These are phyloP conservation scores for Aureobasidium mangrovei DNA, from an alignment of 2,329 filamentous ascomycete species.

Conservation along the genomic window DNA sequence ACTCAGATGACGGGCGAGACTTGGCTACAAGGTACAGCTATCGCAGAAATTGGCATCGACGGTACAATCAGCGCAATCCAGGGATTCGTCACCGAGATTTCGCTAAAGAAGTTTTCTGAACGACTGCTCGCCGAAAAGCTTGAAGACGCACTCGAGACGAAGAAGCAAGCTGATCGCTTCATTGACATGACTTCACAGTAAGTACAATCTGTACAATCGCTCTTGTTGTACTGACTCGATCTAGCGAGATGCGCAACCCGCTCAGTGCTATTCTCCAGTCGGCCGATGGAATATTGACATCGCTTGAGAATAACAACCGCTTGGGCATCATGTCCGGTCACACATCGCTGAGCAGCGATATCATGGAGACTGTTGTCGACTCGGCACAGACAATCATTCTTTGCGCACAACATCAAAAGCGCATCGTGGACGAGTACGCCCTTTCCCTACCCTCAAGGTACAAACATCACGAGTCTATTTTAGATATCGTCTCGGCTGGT, in stretches of 20 bases:
- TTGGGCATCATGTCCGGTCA: background rate
- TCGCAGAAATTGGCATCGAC: conserved; percentile 25
- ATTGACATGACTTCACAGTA: conserved; percentile 29
- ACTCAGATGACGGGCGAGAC: conserved; percentile 23
- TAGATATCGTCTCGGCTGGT: no score
- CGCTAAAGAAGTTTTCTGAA: conserved; percentile 26
- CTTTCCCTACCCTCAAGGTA: conserved; percentile 24
- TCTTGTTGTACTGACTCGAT: background rate
- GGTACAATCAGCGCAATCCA: conserved; percentile 24
- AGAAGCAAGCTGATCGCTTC: conserved; percentile 29
- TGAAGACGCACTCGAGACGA: conserved; percentile 31
- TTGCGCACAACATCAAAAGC: conserved; percentile 25
- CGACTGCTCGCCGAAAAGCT: conserved; percentile 24
- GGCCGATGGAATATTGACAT: conserved; percentile 35
- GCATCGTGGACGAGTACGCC: conserved; percentile 38
- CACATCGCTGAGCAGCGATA: background rate
- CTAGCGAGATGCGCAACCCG: conserved; percentile 35
- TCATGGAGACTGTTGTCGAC: conserved; percentile 15
- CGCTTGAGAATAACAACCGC: conserved; percentile 19
- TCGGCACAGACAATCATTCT: conserved; percentile 19
- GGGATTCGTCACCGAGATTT: conserved; percentile 29
- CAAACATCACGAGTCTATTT: no score
- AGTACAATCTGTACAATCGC: conserved; percentile 14
- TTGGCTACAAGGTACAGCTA: conserved; percentile 27
- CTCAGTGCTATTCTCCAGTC: conserved; percentile 37